Percentiles rank a stretch among this genome's conserved stretches.
Evolutionary conservation across 75 land plant genomes (phyloP).

Genomic region (Cupressus sempervirens): DNA sequence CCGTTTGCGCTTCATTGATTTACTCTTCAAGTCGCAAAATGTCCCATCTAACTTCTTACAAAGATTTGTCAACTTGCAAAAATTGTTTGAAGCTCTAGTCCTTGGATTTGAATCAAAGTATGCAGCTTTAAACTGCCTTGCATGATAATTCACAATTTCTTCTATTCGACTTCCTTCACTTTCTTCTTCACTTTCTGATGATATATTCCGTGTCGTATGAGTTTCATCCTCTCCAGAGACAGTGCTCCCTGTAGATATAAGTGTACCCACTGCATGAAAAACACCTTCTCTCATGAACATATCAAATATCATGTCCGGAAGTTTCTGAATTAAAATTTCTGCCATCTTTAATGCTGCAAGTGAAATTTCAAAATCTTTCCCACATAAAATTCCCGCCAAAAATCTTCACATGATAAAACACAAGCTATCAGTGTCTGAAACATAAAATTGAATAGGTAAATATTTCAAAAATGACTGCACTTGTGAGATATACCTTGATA

Average conservation of each 20-base stretch:
- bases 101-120: constrained; percentile 27
- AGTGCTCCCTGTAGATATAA: constrained; percentile 24
- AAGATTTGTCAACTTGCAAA: constrained; percentile 38
- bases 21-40: neutral
- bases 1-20: neutral
- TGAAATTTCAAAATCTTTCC: constrained; percentile 46
- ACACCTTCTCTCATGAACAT: constrained; percentile 64
- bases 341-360: constrained; percentile 41
- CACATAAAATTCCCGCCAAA: constrained; percentile 43
- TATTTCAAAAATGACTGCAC: too few species aligned
- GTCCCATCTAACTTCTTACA: constrained; percentile 30
- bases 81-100: constrained; percentile 23
- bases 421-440: neutral
- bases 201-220: neutral
- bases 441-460: neutral
- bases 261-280: constrained; percentile 44
- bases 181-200: neutral
- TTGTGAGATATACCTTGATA: constrained; percentile 1
- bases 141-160: constrained; percentile 21
- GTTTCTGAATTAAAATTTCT: constrained; percentile 54
- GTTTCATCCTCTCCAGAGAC: neutral
- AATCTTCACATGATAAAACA: constrained; percentile 28
- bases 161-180: neutral
- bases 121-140: constrained; percentile 36
- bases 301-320: constrained; percentile 30